A percentile compares a stretch with the other conserved stretches of the same genome.
Conservation (phyloP, 345 rosid species). For the Aurinia saxatilis region DNA sequence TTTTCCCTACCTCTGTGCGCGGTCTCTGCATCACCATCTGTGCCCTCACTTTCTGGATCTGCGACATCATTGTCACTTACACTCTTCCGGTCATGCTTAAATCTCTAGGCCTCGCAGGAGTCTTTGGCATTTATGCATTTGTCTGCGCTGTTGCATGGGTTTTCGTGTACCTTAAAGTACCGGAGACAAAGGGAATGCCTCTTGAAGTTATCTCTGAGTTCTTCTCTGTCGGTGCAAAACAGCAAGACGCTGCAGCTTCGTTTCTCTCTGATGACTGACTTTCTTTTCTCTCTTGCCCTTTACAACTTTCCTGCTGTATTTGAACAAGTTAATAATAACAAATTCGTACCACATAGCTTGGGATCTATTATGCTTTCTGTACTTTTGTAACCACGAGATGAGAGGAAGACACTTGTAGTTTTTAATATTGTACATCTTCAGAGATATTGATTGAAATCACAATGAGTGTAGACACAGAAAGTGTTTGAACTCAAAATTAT, state of each 20-base stretch:
- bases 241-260: conserved; percentile 22
- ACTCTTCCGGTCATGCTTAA: conserved; percentile 68
- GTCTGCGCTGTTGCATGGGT: conserved; percentile 65
- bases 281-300: conserved; percentile 3
- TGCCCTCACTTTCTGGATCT: conserved; percentile 65
- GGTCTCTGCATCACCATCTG: conserved; percentile 87
- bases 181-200: conserved; percentile 95
- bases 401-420: background rate
- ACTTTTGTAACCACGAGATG: conserved; percentile 5
- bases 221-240: conserved; percentile 71
- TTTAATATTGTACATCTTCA: background rate
- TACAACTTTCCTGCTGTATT: conserved; percentile 6
- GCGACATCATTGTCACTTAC: conserved; percentile 82
- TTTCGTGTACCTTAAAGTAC: conserved; percentile 75
- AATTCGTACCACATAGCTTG: background rate
- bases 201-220: conserved; percentile 89
- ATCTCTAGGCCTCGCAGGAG: conserved; percentile 57
- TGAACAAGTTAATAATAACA: conserved; percentile 17
- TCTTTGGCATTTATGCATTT: conserved; percentile 62
- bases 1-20: conserved; percentile 87
- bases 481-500: conserved; percentile 8
- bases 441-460: background rate
- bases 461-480: background rate
- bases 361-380: background rate
- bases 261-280: conserved; percentile 21